Base-by-base conservation (phyloP, 2,329 filamentous ascomycete genomes). In the Diaporthe nobilis region DNA sequence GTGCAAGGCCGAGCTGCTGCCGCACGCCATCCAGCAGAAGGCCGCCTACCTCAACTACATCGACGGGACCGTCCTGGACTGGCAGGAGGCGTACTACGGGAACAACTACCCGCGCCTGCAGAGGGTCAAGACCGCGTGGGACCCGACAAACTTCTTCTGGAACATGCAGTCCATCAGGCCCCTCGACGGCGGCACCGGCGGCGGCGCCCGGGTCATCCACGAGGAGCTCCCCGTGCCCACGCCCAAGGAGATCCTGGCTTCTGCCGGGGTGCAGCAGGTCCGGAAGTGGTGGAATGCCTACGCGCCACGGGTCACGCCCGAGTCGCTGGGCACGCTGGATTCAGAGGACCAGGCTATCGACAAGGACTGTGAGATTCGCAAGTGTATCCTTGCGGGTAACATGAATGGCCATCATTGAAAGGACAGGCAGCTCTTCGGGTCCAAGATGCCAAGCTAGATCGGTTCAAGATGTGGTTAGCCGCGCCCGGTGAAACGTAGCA, bases 1-100 rank as follows among this genome's bases (percentile, higher is more conserved):
- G 51, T 55, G 51, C 51, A 55, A 55, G 51, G 51, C 51, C n/a
- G 51, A 55, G 51, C 51, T 55, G 51, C n/a, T 55, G 51, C n/a
- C 51, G 15, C 25, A 55, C n/a, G 51, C 51, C 4, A 55, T 55
- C n/a, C 51, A 55, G 51, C n/a, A 55, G 51, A 55, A 55, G 51
- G 51, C 49, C 22, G 49, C 49, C 9, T 53, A 53, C 49, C 22
- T 53, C 49, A 53, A 53, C 49, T 53, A 53, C 49, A 53, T 53
- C 49, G 49, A 53, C 49, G 49, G 49, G n/a, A n/a, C 49, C 49
- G 49, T 53, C 22, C 22, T 13, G 49, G 12, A 53, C n/a, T 53
- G 49, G 49, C 49, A 53, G 22, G 49, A 53, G 49, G 49, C 49
- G 9, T 53, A 53, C 49, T 53, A n/a, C 49, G 49, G 49, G 49